These are phyloP conservation scores for Domatiomyces catenatus DNA, from an alignment of 2,329 filamentous ascomycete genomes.

Conservation along the genomic window DNA sequence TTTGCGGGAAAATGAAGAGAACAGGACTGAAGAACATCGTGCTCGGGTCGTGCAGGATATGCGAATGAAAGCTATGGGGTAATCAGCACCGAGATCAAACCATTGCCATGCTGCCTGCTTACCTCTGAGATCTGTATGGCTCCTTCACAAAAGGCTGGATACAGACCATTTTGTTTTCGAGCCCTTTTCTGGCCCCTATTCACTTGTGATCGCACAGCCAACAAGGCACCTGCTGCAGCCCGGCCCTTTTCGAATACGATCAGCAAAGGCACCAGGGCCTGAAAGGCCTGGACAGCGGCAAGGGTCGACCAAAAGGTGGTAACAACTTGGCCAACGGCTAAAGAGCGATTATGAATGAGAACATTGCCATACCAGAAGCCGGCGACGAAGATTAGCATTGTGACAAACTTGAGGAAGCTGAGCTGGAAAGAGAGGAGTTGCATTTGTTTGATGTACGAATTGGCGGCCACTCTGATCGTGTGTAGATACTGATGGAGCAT, in stretches of 20 bases:
- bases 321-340: slow-evolving; percentile 52
- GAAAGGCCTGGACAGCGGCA: slow-evolving; percentile 58
- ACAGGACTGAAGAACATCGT: slow-evolving; percentile 43
- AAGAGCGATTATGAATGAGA: slow-evolving; percentile 45
- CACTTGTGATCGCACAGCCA: slow-evolving; percentile 27
- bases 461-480: slow-evolving; percentile 43
- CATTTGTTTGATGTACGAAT: slow-evolving; percentile 52
- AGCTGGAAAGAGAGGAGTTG: slow-evolving; percentile 56
- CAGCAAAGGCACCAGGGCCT: slow-evolving; percentile 60
- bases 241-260: slow-evolving; percentile 66
- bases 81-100: slow-evolving; percentile 4
- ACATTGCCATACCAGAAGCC: slow-evolving; percentile 78
- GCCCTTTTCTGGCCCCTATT: slow-evolving; percentile 14
- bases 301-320: slow-evolving; percentile 77
- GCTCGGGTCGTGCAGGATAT: slow-evolving; percentile 56
- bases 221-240: slow-evolving; percentile 52
- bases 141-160: slow-evolving; percentile 40
- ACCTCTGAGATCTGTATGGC: slow-evolving; percentile 57
- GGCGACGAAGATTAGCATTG: slow-evolving; percentile 64
- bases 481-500: slow-evolving; percentile 52
- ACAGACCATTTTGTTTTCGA: slow-evolving; percentile 18
- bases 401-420: slow-evolving; percentile 57
- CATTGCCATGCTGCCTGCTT: slow-evolving; percentile 19
- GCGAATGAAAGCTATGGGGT: slow-evolving; percentile 54
- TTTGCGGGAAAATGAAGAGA: slow-evolving; percentile 58